Conservation (phyloP, 192 early-diverging fungal species). For the Umbelopsis ramanniana region DNA sequence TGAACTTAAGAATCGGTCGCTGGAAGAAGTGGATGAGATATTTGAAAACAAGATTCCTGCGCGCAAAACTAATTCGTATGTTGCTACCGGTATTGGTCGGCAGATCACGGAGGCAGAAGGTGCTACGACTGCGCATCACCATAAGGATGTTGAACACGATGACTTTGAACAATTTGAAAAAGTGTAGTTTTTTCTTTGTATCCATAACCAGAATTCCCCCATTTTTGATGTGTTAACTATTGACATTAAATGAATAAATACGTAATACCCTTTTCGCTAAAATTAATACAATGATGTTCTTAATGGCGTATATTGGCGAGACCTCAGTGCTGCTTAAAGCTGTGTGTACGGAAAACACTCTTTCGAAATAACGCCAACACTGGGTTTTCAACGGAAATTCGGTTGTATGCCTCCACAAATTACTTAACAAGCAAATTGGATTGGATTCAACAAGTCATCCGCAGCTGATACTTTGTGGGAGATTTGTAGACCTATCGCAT, state of each 20-base stretch:
- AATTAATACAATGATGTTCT: too few relatives aligned
- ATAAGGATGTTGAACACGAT: background rate
- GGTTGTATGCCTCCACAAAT: too few relatives aligned
- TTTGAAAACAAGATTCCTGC: slow-evolving; percentile 4
- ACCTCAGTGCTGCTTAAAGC: too few relatives aligned
- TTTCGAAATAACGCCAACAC: too few relatives aligned
- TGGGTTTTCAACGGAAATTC: too few relatives aligned
- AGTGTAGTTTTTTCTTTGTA: background rate
- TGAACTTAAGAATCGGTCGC: slow-evolving; percentile 22
- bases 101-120: slow-evolving; percentile 7
- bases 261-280: background rate
- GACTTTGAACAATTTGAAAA: background rate
- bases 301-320: too few relatives aligned
- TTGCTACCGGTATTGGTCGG: slow-evolving; percentile 1
- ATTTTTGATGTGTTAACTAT: background rate
- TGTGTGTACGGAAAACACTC: too few relatives aligned
- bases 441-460: too few relatives aligned
- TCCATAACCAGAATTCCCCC: background rate
- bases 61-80: background rate
- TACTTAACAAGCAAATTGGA: too few relatives aligned
- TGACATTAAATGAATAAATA: background rate
- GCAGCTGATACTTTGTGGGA: too few relatives aligned
- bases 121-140: too few relatives aligned
- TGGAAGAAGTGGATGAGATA: slow-evolving; percentile 25
- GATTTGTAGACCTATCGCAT: too few relatives aligned